phyloP scores from a whole-genome alignment of 352 stramenopile genomes.

The Globisporangium carolinianum region DNA sequence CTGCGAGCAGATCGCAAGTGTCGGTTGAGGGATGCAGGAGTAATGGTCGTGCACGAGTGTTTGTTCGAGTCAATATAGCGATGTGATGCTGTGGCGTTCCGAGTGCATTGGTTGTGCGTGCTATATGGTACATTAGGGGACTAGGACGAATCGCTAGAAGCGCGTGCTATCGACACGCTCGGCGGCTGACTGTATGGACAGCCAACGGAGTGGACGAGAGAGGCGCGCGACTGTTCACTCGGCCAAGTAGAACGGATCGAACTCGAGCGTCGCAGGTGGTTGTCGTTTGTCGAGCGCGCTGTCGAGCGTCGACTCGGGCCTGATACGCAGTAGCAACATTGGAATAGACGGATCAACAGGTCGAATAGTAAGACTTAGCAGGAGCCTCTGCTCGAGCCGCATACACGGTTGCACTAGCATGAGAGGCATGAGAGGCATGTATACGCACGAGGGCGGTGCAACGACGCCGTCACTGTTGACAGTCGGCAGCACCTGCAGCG shows the following conservation, averaged over 20 bases:
- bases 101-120: no score
- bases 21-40: neutral
- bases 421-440: neutral
- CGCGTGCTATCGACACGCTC: no score
- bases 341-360: no score
- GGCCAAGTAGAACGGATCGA: conserved; percentile 33
- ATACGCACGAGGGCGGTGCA: neutral
- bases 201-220: no score
- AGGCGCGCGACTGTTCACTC: conserved; percentile 1
- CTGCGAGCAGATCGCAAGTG: neutral
- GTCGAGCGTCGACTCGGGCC: conserved; percentile 19
- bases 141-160: no score
- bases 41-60: neutral
- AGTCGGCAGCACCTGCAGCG: conserved; percentile 46
- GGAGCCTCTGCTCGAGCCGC: no score
- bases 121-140: no score
- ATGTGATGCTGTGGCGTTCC: no score
- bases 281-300: conserved; percentile 3
- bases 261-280: conserved; percentile 25
- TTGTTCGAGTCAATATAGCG: neutral
- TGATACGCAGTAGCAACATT: conserved; percentile 2
- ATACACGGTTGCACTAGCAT: neutral
- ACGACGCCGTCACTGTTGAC: conserved; percentile 48
- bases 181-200: no score
- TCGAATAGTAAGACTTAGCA: no score